These are phyloP conservation scores for Barnettozyma californica DNA, from an alignment of 805 yeast genomes.

Conservation along the genomic window DNA sequence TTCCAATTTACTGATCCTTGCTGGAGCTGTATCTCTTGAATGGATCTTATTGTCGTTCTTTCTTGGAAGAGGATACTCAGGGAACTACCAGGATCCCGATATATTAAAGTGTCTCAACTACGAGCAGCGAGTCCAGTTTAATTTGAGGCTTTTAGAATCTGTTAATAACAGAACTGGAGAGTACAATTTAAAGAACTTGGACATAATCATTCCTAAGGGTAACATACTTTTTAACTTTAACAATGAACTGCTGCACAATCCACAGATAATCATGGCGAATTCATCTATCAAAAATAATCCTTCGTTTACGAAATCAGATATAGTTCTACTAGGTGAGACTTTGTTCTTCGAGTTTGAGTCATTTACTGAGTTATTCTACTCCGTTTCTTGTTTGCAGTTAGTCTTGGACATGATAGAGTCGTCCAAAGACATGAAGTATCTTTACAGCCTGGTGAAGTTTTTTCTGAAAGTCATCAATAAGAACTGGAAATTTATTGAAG, in stretches of 20 bases:
- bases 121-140: constrained; percentile 32
- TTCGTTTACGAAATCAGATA: constrained; percentile 1
- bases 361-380: constrained; percentile 20
- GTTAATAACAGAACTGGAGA: constrained; percentile 20
- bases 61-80: constrained; percentile 47
- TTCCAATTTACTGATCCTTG: constrained; percentile 35
- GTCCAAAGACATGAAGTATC: constrained; percentile 29
- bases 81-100: constrained; percentile 34
- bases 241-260: constrained; percentile 4
- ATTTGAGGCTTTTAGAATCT: constrained; percentile 30
- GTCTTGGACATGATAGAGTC: constrained; percentile 42
- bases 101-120: constrained; percentile 37
- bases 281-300: neutral
- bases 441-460: constrained; percentile 33
- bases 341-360: constrained; percentile 5
- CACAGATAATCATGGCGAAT: neutral
- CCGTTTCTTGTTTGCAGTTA: constrained; percentile 48
- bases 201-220: constrained; percentile 16
- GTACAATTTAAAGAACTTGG: constrained; percentile 15
- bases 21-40: constrained; percentile 34
- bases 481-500: constrained; percentile 47
- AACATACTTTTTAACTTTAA: constrained; percentile 18
- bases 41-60: constrained; percentile 47
- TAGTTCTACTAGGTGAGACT: constrained; percentile 10
- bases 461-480: constrained; percentile 40